phyloP scores from a whole-genome alignment of 1,284 basidiomycete species.

The Meripilus lineatus region DNA sequence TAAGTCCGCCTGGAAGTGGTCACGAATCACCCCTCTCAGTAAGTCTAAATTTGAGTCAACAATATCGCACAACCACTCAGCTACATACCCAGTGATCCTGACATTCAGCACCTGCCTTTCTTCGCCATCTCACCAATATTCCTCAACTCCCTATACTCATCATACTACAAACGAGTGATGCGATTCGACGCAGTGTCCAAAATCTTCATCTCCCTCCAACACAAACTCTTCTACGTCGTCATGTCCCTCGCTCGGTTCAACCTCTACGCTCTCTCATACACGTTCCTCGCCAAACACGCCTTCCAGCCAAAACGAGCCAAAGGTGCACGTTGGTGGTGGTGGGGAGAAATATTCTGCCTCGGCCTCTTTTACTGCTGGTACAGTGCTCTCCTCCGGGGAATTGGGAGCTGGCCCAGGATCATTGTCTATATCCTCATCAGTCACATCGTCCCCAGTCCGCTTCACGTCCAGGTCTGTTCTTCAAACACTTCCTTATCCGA shows the following conservation, averaged over 20 bases:
- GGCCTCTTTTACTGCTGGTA: constrained; percentile 83
- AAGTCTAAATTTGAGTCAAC: constrained; percentile 25
- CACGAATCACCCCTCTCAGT: constrained; percentile 97
- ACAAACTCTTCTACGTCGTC: constrained; percentile 91
- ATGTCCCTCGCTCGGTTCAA: constrained; percentile 95
- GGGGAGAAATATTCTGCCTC: constrained; percentile 66
- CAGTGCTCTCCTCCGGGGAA: constrained; percentile 55
- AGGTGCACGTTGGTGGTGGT: constrained; percentile 69
- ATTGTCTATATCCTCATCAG: constrained; percentile 74
- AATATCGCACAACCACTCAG: constrained; percentile 1
- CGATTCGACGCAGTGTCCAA: constrained; percentile 71
- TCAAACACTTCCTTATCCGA: neutral
- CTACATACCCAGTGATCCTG: constrained; percentile 75
- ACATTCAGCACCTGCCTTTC: constrained; percentile 95
- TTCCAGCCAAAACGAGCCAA: constrained; percentile 53
- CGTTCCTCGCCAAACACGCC: constrained; percentile 62
- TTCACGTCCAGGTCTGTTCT: constrained; percentile 72
- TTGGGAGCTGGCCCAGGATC: constrained; percentile 62
- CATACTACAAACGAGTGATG: constrained; percentile 92
- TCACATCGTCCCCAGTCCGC: constrained; percentile 76
- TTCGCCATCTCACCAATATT: constrained; percentile 91
- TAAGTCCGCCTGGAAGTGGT: constrained; percentile 55
- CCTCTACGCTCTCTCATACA: constrained; percentile 88
- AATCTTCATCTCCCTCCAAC: constrained; percentile 75
- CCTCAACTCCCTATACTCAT: constrained; percentile 83